phyloP scores from a whole-genome alignment of 106 monocot genomes.

The Phalaenopsis aphrodite region DNA sequence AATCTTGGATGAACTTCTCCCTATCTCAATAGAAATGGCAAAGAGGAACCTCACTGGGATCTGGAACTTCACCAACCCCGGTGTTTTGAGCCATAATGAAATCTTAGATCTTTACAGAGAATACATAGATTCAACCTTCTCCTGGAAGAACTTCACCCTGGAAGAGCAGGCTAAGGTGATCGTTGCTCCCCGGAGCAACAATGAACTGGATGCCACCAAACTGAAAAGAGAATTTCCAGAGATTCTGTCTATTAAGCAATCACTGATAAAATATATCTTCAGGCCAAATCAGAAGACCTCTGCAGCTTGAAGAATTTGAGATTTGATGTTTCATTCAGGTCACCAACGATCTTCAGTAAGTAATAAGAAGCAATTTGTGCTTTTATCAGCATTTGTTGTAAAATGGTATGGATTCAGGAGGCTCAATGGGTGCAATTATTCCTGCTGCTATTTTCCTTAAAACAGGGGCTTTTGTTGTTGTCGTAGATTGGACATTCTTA shows the following conservation, averaged over 20 bases:
- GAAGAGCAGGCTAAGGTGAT: conserved; percentile 64
- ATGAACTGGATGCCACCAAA: conserved; percentile 37
- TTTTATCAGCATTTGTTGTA: not conserved
- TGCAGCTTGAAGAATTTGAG: conserved; percentile 14
- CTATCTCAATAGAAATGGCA: conserved; percentile 64
- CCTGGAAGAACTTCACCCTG: conserved; percentile 54
- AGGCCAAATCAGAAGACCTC: conserved; percentile 47
- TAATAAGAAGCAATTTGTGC: not conserved
- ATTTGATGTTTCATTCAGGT: not conserved
- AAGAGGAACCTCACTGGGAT: conserved; percentile 63
- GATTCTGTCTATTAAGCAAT: conserved; percentile 45
- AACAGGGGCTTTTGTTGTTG: too few relatives aligned
- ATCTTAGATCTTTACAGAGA: conserved; percentile 56
- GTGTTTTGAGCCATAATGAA: conserved; percentile 54
- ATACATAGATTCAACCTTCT: conserved; percentile 49
- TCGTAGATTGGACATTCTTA: too few relatives aligned
- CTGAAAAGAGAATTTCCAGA: conserved; percentile 45
- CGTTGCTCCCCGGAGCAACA: conserved; percentile 34
- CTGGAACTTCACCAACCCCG: conserved; percentile 67
- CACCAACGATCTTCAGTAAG: not conserved
- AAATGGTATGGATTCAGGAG: not conserved
- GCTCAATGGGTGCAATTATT: not conserved
- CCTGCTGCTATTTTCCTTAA: not conserved
- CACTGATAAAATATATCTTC: conserved; percentile 41
- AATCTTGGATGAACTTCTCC: conserved; percentile 50